Conservation (phyloP, 345 rosid species). For the Salix dunnii region DNA sequence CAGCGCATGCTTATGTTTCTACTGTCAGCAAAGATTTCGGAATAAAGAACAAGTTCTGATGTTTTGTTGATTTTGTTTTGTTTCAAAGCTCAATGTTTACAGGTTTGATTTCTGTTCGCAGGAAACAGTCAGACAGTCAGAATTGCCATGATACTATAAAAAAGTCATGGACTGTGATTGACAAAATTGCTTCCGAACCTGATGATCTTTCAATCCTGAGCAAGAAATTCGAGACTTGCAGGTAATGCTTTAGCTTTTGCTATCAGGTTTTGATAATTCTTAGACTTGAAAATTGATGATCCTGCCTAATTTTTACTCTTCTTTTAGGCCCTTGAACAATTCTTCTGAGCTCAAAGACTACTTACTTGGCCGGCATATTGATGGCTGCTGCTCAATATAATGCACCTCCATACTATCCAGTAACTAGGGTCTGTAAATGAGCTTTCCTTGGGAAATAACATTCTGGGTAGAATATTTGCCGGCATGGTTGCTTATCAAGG, state of each 20-base stretch:
- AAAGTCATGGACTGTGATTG: slow-evolving; percentile 31
- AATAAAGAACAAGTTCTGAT: slow-evolving; percentile 11
- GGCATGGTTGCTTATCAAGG: slow-evolving; percentile 21
- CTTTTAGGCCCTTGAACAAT: neutral
- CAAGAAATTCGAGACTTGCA: slow-evolving; percentile 35
- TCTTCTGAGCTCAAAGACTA: neutral
- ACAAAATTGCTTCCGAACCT: slow-evolving; percentile 17
- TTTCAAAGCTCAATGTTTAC: neutral
- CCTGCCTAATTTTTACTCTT: neutral
- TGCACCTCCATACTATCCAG: slow-evolving; percentile 21
- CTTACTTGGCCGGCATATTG: neutral
- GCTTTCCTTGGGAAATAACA: slow-evolving; percentile 13
- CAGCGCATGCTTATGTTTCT: slow-evolving; percentile 18
- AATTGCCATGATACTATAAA: slow-evolving; percentile 29
- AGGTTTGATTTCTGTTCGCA: slow-evolving; percentile 8
- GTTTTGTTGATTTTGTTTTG: neutral
- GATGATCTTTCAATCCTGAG: slow-evolving; percentile 29
- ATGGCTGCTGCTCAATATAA: slow-evolving; percentile 21
- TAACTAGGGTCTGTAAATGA: slow-evolving; percentile 21
- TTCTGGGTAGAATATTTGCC: slow-evolving; percentile 20
- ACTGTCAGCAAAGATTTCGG: slow-evolving; percentile 23
- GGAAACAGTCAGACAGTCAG: slow-evolving; percentile 34
- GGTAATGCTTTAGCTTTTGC: slow-evolving; percentile 4
- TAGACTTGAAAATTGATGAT: neutral
- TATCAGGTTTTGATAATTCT: neutral